A percentile compares a stretch with the other conserved stretches of the same genome.
These are phyloP conservation scores for Vitis rupestris DNA, from an alignment of 164 flowering plant species.

Conservation along the genomic window DNA sequence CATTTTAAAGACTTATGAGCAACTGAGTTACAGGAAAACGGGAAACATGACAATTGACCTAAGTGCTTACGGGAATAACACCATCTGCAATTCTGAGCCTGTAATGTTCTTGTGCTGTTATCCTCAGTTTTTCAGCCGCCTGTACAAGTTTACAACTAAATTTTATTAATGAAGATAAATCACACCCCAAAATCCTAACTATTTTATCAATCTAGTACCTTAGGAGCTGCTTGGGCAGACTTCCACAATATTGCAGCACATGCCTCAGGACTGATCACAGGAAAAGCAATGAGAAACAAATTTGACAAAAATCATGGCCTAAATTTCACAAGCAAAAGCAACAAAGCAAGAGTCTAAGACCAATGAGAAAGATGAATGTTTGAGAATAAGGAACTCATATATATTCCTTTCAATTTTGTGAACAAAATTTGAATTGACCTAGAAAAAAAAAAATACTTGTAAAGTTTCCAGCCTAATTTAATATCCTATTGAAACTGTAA, in stretches of 20 bases:
- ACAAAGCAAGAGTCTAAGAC: not conserved
- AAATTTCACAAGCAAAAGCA: not conserved
- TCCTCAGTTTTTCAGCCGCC: constrained; percentile 38
- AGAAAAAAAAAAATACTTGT: not conserved
- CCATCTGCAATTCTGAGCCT: constrained; percentile 35
- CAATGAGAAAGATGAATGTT: not conserved
- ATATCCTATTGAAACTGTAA: not conserved
- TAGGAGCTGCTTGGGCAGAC: constrained; percentile 31
- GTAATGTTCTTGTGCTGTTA: constrained; percentile 29
- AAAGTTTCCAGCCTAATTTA: not conserved
- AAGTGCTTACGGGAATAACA: constrained; percentile 28
- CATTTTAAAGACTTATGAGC: too few species aligned
- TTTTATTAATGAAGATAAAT: not conserved
- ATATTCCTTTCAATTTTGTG: not conserved
- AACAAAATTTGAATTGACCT: not conserved
- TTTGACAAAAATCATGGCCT: not conserved
- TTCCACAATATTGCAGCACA: constrained; percentile 43
- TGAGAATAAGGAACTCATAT: not conserved
- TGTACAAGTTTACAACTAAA: constrained; percentile 6
- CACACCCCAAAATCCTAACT: not conserved
- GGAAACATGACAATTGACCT: not conserved
- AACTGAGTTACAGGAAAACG: not conserved
- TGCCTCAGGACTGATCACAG: constrained; percentile 33
- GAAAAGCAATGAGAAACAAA: not conserved
- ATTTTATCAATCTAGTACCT: constrained; percentile 20